Conservation (phyloP, 2,329 filamentous ascomycete species). For the Capronia epimyces region DNA sequence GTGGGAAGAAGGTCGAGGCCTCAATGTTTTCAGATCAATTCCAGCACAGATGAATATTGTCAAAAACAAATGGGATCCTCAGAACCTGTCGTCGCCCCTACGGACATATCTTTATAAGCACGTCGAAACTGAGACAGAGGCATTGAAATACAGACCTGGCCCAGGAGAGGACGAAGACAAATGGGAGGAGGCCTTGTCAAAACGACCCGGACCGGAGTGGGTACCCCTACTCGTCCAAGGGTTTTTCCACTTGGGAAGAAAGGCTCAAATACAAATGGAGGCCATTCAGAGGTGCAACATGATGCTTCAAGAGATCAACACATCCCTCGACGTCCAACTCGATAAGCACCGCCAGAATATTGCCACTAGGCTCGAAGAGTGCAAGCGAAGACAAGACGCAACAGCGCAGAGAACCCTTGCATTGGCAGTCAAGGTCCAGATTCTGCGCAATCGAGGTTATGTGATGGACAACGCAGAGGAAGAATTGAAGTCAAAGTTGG, state of each 20-base stretch:
- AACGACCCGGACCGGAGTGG: conserved; percentile 53
- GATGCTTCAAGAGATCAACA: conserved; percentile 61
- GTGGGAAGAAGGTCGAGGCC: conserved; percentile 20
- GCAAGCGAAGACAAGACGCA: conserved; percentile 54
- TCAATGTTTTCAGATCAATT: conserved; percentile 54
- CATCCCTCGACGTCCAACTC: conserved; percentile 54
- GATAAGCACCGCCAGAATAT: conserved; percentile 57
- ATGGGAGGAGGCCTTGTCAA: conserved; percentile 60
- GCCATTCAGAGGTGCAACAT: conserved; percentile 54
- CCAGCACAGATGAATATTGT: conserved; percentile 57
- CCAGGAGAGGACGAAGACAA: conserved; percentile 54
- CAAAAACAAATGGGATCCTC: conserved; percentile 57
- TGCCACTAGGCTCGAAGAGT: conserved; percentile 54
- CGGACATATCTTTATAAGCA: conserved; percentile 61
- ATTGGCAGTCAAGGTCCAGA: conserved; percentile 60
- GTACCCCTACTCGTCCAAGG: conserved; percentile 58
- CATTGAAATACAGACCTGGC: conserved; percentile 57
- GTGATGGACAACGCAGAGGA: conserved; percentile 61
- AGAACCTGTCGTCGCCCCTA: conserved; percentile 49
- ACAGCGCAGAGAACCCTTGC: conserved; percentile 56
- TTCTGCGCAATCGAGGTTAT: conserved; percentile 59
- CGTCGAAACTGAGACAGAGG: conserved; percentile 51
- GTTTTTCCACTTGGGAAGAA: conserved; percentile 55
- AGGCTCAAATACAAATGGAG: conserved; percentile 53
- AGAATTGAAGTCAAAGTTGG: conserved; percentile 56